Evolutionary conservation across 192 early-diverging fungal genomes (phyloP).

Genomic region (Geosiphon pyriformis): DNA sequence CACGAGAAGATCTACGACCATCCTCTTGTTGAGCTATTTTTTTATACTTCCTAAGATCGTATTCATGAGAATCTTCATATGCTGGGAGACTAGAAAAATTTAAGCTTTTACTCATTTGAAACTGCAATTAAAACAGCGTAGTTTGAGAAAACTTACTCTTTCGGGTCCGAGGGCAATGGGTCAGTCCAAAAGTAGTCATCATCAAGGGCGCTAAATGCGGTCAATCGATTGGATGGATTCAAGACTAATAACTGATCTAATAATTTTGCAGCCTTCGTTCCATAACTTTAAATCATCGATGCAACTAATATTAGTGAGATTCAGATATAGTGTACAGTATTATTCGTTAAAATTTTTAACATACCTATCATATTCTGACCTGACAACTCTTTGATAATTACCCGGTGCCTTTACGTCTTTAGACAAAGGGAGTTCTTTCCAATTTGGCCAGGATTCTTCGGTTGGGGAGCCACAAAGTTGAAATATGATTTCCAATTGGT

Average conservation of each 20-base stretch:
- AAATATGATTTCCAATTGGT: conserved; percentile 84
- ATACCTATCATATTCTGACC: conserved; percentile 50
- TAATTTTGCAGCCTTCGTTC: conserved; percentile 60
- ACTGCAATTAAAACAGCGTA: too few species aligned
- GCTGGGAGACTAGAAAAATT: conserved; percentile 48
- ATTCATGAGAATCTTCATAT: conserved; percentile 76
- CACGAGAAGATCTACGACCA: background rate
- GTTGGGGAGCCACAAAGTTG: conserved; percentile 88
- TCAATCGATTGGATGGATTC: conserved; percentile 67
- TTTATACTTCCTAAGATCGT: conserved; percentile 45
- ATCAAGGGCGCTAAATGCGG: conserved; percentile 70
- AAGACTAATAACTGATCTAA: conserved; percentile 75
- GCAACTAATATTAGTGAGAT: background rate
- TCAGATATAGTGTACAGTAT: background rate
- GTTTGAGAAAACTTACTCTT: conserved; percentile 47
- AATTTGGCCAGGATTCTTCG: conserved; percentile 72
- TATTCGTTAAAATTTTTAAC: background rate
- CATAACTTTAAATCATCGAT: conserved; percentile 32
- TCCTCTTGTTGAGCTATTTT: background rate
- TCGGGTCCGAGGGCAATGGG: conserved; percentile 65
- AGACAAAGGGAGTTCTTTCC: conserved; percentile 54
- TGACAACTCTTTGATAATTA: conserved; percentile 49
- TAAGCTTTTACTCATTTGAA: background rate
- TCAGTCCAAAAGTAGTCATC: conserved; percentile 76
- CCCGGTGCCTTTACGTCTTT: conserved; percentile 45